Evolutionary conservation across 352 stramenopile species (phyloP).

Genomic region (Phytophthora agathidicida): DNA sequence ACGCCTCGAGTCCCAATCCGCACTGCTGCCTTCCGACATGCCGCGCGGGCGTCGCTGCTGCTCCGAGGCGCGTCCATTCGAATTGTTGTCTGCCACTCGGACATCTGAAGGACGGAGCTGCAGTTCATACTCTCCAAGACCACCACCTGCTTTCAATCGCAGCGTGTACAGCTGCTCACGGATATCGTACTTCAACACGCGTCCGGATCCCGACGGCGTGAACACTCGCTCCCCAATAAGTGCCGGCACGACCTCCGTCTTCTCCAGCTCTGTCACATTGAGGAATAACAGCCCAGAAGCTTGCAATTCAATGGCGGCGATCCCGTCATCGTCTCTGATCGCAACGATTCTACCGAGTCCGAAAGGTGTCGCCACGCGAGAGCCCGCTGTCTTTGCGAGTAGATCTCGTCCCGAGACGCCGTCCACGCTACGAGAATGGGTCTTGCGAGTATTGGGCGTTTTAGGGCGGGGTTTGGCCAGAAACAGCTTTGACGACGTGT

Average conservation of each 20-base stretch:
- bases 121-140: constrained; percentile 46
- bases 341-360: constrained; percentile 67
- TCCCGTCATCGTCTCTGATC: constrained; percentile 53
- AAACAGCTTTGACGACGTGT: constrained; percentile 55
- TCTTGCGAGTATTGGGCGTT: constrained; percentile 25
- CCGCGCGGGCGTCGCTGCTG: constrained; percentile 37
- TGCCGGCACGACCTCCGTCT: constrained; percentile 60
- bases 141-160: constrained; percentile 34
- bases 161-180: constrained; percentile 62
- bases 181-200: constrained; percentile 57
- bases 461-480: constrained; percentile 39
- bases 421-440: constrained; percentile 45
- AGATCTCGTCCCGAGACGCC: constrained; percentile 53
- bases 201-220: constrained; percentile 61
- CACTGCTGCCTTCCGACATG: constrained; percentile 29
- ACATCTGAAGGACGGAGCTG: constrained; percentile 49
- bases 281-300: constrained; percentile 35
- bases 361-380: constrained; percentile 65
- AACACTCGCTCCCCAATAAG: constrained; percentile 61
- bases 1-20: constrained; percentile 23
- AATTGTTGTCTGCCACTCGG: constrained; percentile 29
- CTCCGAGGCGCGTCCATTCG: constrained; percentile 22
- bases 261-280: constrained; percentile 39
- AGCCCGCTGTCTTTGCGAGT: constrained; percentile 39
- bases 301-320: constrained; percentile 61